Conservation (phyloP, 2,329 filamentous ascomycete species). For the Huntiella omanensis region DNA sequence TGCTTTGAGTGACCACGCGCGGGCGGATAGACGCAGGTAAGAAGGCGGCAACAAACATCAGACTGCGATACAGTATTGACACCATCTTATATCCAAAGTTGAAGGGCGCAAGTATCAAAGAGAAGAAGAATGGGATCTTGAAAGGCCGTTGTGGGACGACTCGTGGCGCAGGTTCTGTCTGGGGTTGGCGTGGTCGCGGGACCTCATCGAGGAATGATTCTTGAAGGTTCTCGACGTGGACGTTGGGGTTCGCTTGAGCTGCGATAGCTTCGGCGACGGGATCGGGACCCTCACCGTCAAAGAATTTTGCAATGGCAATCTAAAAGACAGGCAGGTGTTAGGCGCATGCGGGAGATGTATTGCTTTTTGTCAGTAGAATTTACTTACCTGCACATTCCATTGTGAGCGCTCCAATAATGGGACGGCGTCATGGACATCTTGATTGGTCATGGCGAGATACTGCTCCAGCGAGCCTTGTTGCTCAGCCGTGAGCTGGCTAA, state of each 20-base stretch:
- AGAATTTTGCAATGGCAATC: constrained; percentile 95
- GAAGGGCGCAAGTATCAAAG: constrained; percentile 39
- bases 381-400: constrained; percentile 76
- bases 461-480: constrained; percentile 78
- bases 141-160: constrained; percentile 66
- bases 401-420: constrained; percentile 67
- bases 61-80: constrained; percentile 47
- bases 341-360: not conserved
- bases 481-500: constrained; percentile 30
- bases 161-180: constrained; percentile 55
- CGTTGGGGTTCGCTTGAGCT: constrained; percentile 40
- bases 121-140: constrained; percentile 57
- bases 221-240: constrained; percentile 57
- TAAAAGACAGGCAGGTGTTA: constrained; percentile 19
- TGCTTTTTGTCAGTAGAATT: not conserved
- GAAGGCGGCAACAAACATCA: constrained; percentile 65
- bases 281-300: constrained; percentile 81
- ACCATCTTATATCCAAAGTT: constrained; percentile 57
- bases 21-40: constrained; percentile 48
- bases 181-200: constrained; percentile 15
- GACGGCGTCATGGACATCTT: constrained; percentile 57
- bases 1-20: constrained; percentile 33
- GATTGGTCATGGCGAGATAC: constrained; percentile 73
- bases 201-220: constrained; percentile 29
- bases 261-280: constrained; percentile 58